These are phyloP conservation scores for Pseudogymnoascus sp. DNA, from an alignment of 2,329 filamentous ascomycete genomes.

Conservation along the genomic window DNA sequence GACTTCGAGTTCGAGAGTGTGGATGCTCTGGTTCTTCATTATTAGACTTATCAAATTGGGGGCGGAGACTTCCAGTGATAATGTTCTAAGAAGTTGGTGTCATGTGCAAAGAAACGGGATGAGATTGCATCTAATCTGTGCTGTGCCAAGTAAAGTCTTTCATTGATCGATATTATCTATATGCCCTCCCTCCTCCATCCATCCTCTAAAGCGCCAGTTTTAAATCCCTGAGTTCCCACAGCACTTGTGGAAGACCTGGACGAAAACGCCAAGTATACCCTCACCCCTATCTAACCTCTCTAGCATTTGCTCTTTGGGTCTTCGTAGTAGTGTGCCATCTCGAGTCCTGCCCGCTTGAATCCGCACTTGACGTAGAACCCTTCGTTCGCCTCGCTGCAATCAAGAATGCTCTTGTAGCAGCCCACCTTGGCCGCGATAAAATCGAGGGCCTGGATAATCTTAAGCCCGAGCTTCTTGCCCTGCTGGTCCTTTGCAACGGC, in stretches of 20 bases:
- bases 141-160: background rate
- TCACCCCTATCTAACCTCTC: background rate
- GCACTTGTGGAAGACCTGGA: constrained; percentile 5
- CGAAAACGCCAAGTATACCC: background rate
- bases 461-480: constrained; percentile 89
- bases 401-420: constrained; percentile 95
- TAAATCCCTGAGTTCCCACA: background rate
- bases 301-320: constrained; percentile 10
- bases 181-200: background rate
- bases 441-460: constrained; percentile 90
- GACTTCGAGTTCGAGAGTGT: too few species aligned
- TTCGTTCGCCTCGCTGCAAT: constrained; percentile 93
- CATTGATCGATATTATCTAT: constrained; percentile 3
- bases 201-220: constrained; percentile 1
- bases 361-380: constrained; percentile 98
- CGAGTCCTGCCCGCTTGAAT: constrained; percentile 80
- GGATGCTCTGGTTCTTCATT: too few species aligned
- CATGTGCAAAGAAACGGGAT: too few species aligned
- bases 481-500: constrained; percentile 92
- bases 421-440: constrained; percentile 78
- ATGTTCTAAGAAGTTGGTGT: background rate
- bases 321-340: constrained; percentile 91
- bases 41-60: too few species aligned
- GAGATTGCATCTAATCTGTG: too few species aligned
- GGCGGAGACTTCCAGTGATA: too few species aligned